These are phyloP conservation scores for Narthecium ossifragum DNA, from an alignment of 106 monocot species.

Conservation along the genomic window DNA sequence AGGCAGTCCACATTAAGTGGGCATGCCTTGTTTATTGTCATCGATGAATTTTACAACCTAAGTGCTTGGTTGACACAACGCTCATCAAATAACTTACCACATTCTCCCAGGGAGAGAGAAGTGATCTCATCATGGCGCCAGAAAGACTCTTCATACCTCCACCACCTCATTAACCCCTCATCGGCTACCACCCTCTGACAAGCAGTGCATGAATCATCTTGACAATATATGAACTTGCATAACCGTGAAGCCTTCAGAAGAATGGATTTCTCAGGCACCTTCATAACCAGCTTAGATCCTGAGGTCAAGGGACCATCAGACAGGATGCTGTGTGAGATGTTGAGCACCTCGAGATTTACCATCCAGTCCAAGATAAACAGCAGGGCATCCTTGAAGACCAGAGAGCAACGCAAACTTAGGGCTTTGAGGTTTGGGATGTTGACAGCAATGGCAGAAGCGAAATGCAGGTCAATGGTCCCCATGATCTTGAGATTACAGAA, in stretches of 20 bases:
- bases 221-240: slow-evolving; percentile 52
- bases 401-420: slow-evolving; percentile 75
- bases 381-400: slow-evolving; percentile 49
- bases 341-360: slow-evolving; percentile 65
- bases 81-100: slow-evolving; percentile 64
- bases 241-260: slow-evolving; percentile 41
- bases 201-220: slow-evolving; percentile 30
- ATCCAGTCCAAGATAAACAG: slow-evolving; percentile 45
- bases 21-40: too few relatives aligned
- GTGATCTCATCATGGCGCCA: slow-evolving; percentile 78
- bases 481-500: slow-evolving; percentile 75
- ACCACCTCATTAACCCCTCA: slow-evolving; percentile 94
- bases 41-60: too few relatives aligned
- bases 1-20: too few relatives aligned
- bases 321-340: slow-evolving; percentile 81
- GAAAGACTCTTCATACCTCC: slow-evolving; percentile 71
- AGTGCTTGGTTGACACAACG: slow-evolving; percentile 22
- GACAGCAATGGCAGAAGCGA: slow-evolving; percentile 49
- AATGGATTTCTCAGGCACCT: slow-evolving; percentile 31
- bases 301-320: slow-evolving; percentile 24
- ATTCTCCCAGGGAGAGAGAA: slow-evolving; percentile 52
- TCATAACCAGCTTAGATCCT: slow-evolving; percentile 30
- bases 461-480: slow-evolving; percentile 63
- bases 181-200: slow-evolving; percentile 62
- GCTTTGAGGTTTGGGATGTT: slow-evolving; percentile 63